A percentile compares a stretch with the other conserved stretches of the same genome.
Evolutionary conservation across 148 eudicot species (phyloP).

Genomic region (Camellia japonica): DNA sequence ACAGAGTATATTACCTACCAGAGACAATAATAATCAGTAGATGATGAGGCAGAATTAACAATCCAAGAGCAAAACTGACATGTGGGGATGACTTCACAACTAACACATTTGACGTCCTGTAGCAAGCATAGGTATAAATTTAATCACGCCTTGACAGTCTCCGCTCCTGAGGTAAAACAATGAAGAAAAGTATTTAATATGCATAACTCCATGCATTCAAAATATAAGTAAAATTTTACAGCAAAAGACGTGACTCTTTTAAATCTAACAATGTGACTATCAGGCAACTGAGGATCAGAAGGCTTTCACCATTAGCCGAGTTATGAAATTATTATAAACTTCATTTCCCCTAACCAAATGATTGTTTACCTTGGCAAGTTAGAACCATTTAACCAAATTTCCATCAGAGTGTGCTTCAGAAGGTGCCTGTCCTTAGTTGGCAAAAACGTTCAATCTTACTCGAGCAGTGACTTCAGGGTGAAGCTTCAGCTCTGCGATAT

Average conservation of each 20-base stretch:
- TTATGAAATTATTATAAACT: neutral
- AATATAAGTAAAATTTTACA: neutral
- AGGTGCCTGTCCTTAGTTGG: constrained; percentile 43
- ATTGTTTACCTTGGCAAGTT: constrained; percentile 15
- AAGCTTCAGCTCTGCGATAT: constrained; percentile 82
- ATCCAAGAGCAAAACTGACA: neutral
- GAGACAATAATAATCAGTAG: neutral
- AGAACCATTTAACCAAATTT: neutral
- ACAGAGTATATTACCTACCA: neutral
- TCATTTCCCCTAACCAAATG: neutral
- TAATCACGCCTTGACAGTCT: neutral
- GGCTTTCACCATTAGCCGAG: neutral
- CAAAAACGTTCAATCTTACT: constrained; percentile 68
- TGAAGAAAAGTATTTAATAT: too few species aligned
- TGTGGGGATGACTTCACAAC: neutral
- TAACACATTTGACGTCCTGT: neutral
- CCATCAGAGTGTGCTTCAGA: constrained; percentile 9
- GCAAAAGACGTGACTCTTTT: neutral
- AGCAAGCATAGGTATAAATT: neutral
- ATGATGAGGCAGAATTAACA: neutral
- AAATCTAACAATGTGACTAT: neutral
- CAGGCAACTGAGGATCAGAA: neutral
- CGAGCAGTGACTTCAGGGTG: constrained; percentile 88
- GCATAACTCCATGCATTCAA: neutral
- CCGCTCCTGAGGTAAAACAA: neutral